These are phyloP conservation scores for Pinus tabuliformis DNA, from an alignment of 75 land plant genomes.

Conservation along the genomic window DNA sequence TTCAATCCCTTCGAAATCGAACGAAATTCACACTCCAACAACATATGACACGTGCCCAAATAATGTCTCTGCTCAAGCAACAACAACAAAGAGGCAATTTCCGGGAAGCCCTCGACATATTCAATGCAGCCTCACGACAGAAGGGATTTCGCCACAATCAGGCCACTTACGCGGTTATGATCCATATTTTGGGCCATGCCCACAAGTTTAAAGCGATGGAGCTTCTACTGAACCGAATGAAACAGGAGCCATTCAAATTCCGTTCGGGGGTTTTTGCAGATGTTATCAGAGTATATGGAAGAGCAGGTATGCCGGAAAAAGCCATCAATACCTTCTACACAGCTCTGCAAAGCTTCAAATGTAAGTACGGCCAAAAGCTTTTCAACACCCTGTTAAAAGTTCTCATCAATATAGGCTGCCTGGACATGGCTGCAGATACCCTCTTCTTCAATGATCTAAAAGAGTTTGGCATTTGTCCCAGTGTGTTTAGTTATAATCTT, in stretches of 20 bases:
- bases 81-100: background rate
- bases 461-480: background rate
- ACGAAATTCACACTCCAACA: too few relatives aligned
- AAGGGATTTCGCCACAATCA: slow-evolving; percentile 2
- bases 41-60: background rate
- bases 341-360: background rate
- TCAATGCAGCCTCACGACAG: background rate
- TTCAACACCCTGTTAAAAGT: background rate
- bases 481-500: background rate
- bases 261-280: background rate
- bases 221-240: background rate
- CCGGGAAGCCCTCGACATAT: background rate
- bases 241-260: background rate
- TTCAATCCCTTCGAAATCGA: too few relatives aligned
- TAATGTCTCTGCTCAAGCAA: background rate
- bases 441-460: background rate
- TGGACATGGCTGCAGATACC: background rate
- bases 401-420: background rate
- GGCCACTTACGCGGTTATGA: background rate
- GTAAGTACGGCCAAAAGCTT: background rate
- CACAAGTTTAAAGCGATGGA: background rate
- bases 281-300: background rate
- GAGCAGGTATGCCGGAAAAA: background rate
- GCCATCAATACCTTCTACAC: background rate
- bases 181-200: background rate